A percentile compares a stretch with the other conserved stretches of the same genome.
Conservation (phyloP, 768 basidiomycete genomes). For the Holtermannia corniformis region DNA sequence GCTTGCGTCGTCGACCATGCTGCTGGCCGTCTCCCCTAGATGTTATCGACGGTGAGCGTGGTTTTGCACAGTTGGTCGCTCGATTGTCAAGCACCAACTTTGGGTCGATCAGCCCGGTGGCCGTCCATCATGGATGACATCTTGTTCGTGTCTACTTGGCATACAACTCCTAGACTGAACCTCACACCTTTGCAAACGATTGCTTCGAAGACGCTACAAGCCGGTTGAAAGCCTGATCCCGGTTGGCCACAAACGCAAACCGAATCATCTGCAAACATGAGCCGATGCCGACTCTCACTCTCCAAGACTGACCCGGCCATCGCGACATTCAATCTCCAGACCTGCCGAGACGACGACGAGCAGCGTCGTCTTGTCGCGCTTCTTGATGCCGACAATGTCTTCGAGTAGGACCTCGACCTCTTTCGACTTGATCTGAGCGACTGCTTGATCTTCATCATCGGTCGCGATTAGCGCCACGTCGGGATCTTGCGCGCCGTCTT, state of each 20-base stretch:
- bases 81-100: not conserved
- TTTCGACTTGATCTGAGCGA: not conserved
- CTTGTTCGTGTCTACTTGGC: not conserved
- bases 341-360: conserved; percentile 10
- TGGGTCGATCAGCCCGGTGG: not conserved
- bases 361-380: conserved; percentile 12
- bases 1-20: not conserved
- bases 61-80: too few relatives aligned
- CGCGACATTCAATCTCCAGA: conserved; percentile 8
- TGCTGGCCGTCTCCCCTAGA: too few relatives aligned
- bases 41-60: too few relatives aligned
- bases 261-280: conserved; percentile 6
- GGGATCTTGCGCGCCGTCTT: too few relatives aligned
- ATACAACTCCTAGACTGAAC: not conserved
- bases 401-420: conserved; percentile 6
- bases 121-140: not conserved
- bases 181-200: not conserved
- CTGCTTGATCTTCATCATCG: not conserved
- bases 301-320: conserved; percentile 8
- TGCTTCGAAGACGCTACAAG: not conserved
- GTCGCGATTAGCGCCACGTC: not conserved
- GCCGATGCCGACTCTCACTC: not conserved
- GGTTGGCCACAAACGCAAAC: conserved; percentile 7
- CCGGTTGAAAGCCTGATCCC: conserved; percentile 4
- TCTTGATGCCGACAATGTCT: conserved; percentile 9